These are phyloP conservation scores for Ambrosia hybrid DNA, from an alignment of 140 eudicot species.

Conservation along the genomic window DNA sequence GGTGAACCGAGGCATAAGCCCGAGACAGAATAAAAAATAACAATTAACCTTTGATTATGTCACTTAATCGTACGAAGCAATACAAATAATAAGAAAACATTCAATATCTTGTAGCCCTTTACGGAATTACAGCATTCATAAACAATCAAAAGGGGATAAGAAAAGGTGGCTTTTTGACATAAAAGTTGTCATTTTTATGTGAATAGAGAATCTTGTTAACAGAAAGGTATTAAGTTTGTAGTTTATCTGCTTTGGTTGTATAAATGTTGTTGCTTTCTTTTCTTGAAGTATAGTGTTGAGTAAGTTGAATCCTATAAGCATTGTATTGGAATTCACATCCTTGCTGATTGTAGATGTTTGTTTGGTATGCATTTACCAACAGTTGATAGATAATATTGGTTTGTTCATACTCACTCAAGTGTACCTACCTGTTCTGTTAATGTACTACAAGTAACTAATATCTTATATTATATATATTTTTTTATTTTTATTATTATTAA, in stretches of 20 bases:
- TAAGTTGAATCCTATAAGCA: constrained; percentile 8
- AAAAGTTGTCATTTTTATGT: constrained; percentile 22
- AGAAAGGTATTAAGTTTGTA: constrained; percentile 23
- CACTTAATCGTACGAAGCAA: constrained; percentile 16
- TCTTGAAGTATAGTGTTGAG: constrained; percentile 36
- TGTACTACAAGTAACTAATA: too few species aligned
- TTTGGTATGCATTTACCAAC: too few species aligned
- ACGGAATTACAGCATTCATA: constrained; percentile 7
- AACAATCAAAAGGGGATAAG: constrained; percentile 20
- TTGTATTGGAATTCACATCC: too few species aligned
- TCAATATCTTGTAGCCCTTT: constrained; percentile 3
- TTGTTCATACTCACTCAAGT: too few species aligned
- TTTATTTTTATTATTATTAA: too few species aligned
- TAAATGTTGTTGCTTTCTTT: constrained; percentile 18
- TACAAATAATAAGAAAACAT: not conserved
- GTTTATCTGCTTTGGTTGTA: constrained; percentile 26
- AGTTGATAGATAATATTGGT: too few species aligned
- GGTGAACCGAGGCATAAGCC: too few species aligned
- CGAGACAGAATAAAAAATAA: too few species aligned
- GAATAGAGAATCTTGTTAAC: constrained; percentile 19
- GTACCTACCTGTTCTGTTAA: too few species aligned
- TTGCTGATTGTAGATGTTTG: too few species aligned
- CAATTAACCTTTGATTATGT: not conserved
- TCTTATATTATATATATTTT: too few species aligned
- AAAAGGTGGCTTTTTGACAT: constrained; percentile 22